A percentile compares a stretch with the other conserved stretches of the same genome.
These are phyloP conservation scores for Berberis thunbergii DNA, from an alignment of 164 flowering plant genomes.

Conservation along the genomic window DNA sequence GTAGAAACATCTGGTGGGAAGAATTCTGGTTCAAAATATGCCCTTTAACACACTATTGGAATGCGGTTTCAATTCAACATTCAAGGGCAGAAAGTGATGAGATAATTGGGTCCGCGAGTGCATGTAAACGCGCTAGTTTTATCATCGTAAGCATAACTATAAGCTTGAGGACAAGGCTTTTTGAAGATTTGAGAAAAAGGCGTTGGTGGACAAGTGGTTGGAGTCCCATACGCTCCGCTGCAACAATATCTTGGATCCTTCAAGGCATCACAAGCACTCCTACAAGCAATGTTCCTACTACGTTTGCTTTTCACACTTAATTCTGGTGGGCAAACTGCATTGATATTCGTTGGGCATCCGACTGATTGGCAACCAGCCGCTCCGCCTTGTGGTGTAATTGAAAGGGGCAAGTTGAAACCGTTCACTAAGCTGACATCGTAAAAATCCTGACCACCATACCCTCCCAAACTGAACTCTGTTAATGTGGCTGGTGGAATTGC, in stretches of 20 bases:
- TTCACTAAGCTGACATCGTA: conserved; percentile 77
- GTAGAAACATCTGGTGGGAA: too few species aligned
- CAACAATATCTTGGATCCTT: conserved; percentile 7
- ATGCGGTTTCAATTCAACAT: too few species aligned
- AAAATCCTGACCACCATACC: conserved; percentile 54
- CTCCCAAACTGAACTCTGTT: conserved; percentile 78
- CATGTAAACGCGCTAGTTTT: conserved; percentile 21
- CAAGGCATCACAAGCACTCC: conserved; percentile 18
- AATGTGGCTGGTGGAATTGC: conserved; percentile 76
- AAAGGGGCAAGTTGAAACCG: conserved; percentile 68
- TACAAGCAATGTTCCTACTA: conserved; percentile 11
- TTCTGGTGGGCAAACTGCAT: conserved; percentile 14
- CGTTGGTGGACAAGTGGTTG: conserved; percentile 17
- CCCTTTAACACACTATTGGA: too few species aligned
- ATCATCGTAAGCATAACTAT: conserved; percentile 25
- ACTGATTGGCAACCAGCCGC: background rate
- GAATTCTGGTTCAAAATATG: too few species aligned
- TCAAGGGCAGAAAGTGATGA: background rate
- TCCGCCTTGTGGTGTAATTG: conserved; percentile 20
- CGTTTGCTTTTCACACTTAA: conserved; percentile 1
- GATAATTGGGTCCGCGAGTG: conserved; percentile 2
- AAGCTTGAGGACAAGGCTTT: conserved; percentile 17
- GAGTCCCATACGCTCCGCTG: conserved; percentile 7
- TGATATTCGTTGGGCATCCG: conserved; percentile 13
- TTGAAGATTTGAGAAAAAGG: conserved; percentile 17